Evolutionary conservation across 345 rosid genomes (phyloP).

Genomic region (Rhodamnia argentea): DNA sequence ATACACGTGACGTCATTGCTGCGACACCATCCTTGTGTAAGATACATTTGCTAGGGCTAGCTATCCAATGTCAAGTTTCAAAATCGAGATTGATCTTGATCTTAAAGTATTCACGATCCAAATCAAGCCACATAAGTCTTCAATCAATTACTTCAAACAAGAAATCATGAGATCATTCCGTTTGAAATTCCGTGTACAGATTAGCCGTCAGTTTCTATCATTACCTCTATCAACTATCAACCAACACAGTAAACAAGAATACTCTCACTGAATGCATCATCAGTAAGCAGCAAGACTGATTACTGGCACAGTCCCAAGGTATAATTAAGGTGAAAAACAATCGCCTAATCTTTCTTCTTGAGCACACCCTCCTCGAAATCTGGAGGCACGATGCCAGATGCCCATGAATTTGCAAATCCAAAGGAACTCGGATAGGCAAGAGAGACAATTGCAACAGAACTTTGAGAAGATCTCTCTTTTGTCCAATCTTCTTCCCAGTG

Average conservation of each 20-base stretch:
- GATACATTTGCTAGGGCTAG: not conserved
- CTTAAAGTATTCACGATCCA: not conserved
- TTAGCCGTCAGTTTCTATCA: not conserved
- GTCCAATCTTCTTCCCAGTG: not conserved
- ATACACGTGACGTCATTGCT: not conserved
- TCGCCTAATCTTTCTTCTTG: not conserved
- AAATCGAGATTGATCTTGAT: not conserved
- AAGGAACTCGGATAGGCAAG: fast-evolving
- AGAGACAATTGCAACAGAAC: not conserved
- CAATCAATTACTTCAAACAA: not conserved
- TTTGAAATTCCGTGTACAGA: not conserved
- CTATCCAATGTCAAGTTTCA: not conserved
- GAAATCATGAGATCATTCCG: not conserved
- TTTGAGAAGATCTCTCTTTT: not conserved
- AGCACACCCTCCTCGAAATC: not conserved
- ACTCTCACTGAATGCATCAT: not conserved
- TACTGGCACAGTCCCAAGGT: not conserved
- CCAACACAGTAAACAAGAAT: not conserved
- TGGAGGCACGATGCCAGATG: not conserved
- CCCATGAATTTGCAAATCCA: not conserved
- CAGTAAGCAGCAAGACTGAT: not conserved
- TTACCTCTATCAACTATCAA: not conserved
- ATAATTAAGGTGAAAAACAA: not conserved
- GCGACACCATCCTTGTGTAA: not conserved
- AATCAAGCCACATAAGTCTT: not conserved